Evolutionary conservation across 768 basidiomycete species (phyloP).

Genomic region (Boletus sensibilis): DNA sequence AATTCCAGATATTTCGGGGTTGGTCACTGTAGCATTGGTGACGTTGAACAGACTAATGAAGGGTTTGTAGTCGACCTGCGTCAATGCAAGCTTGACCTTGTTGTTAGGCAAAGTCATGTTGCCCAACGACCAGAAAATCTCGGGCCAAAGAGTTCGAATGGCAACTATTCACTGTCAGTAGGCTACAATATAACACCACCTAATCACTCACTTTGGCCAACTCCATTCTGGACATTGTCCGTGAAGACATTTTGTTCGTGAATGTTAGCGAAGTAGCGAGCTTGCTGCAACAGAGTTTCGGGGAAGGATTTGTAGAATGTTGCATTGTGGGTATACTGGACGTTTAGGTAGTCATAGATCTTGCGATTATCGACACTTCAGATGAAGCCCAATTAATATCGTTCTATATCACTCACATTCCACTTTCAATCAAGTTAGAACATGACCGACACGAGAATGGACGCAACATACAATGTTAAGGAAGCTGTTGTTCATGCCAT

Average conservation of each 20-base stretch:
- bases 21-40: constrained; percentile 57
- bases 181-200: not conserved
- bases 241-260: constrained; percentile 78
- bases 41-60: constrained; percentile 85
- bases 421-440: constrained; percentile 44
- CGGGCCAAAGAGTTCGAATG: constrained; percentile 71
- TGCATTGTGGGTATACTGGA: constrained; percentile 76
- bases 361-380: constrained; percentile 24
- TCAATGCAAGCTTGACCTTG: constrained; percentile 72
- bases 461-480: constrained; percentile 59
- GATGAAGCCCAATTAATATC: not conserved
- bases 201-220: constrained; percentile 68
- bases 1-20: constrained; percentile 62
- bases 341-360: constrained; percentile 77
- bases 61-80: constrained; percentile 82
- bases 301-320: constrained; percentile 74
- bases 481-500: constrained; percentile 59
- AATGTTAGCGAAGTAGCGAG: constrained; percentile 71
- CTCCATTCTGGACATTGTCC: constrained; percentile 49
- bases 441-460: not conserved
- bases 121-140: constrained; percentile 68
- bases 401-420: constrained; percentile 53
- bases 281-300: constrained; percentile 66
- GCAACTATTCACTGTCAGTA: constrained; percentile 52
- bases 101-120: constrained; percentile 73